phyloP scores from a whole-genome alignment of 495 filamentous ascomycete genomes.

The Aspergillus incahuasiensis region DNA sequence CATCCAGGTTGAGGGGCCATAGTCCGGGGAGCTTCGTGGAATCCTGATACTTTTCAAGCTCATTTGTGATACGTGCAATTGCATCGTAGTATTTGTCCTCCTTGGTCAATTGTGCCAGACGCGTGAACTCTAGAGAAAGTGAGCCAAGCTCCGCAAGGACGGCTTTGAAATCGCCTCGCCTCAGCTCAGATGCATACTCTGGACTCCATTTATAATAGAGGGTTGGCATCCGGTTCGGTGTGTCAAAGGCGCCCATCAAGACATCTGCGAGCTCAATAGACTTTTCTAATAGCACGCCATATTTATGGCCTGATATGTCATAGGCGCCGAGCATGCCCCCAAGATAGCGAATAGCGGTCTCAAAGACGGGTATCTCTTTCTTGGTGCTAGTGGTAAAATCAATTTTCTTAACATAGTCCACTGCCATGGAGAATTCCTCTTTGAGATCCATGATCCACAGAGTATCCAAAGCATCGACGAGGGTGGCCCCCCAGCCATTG shows the following conservation, averaged over 20 bases:
- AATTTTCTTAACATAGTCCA: slow-evolving; percentile 69
- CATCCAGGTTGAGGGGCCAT: slow-evolving; percentile 80
- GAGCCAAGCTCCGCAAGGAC: slow-evolving; percentile 85
- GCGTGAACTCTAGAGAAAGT: slow-evolving; percentile 90
- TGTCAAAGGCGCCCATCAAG: slow-evolving; percentile 89
- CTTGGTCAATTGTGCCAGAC: slow-evolving; percentile 85
- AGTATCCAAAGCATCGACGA: slow-evolving; percentile 91
- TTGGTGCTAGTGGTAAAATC: slow-evolving; percentile 76
- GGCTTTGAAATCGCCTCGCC: slow-evolving; percentile 57
- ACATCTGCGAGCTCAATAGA: slow-evolving; percentile 85
- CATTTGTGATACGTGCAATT: slow-evolving; percentile 84
- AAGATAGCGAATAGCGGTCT: slow-evolving; percentile 82
- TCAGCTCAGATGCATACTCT: slow-evolving; percentile 56
- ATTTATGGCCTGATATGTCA: slow-evolving; percentile 67
- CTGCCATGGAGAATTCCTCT: slow-evolving; percentile 83
- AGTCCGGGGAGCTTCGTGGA: slow-evolving; percentile 73
- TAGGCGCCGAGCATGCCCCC: slow-evolving; percentile 80
- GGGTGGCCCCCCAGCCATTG: slow-evolving; percentile 88
- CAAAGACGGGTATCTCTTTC: slow-evolving; percentile 73
- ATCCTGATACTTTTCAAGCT: slow-evolving; percentile 73
- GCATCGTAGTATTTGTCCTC: slow-evolving; percentile 92
- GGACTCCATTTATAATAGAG: slow-evolving; percentile 85
- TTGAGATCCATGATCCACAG: slow-evolving; percentile 94
- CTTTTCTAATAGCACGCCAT: slow-evolving; percentile 72
- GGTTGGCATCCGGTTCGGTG: slow-evolving; percentile 91